A percentile compares a stretch with the other conserved stretches of the same genome.
phyloP scores from a whole-genome alignment of 1,284 basidiomycete species.

The Irpex sp. region DNA sequence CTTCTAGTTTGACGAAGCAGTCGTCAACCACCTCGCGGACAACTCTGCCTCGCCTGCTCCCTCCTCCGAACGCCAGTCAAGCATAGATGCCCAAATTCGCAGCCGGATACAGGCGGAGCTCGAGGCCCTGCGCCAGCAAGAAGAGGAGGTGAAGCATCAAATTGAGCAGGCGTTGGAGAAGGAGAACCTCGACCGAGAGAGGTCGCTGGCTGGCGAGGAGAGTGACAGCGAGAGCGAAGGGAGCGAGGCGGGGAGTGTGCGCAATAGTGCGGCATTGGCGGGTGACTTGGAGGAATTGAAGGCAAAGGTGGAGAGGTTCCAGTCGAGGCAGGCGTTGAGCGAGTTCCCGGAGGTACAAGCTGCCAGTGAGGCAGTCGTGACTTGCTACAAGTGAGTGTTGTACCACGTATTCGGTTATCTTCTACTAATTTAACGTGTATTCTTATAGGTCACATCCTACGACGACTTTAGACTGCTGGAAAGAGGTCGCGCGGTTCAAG shows the following conservation, averaged over 20 bases:
- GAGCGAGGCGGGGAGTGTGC: conserved; percentile 40
- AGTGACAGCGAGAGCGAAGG: conserved; percentile 26
- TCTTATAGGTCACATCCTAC: conserved; percentile 49
- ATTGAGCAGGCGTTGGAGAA: conserved; percentile 73
- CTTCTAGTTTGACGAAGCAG: conserved; percentile 67
- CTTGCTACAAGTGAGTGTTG: conserved; percentile 67
- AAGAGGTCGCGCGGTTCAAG: conserved; percentile 73
- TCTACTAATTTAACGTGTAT: not conserved
- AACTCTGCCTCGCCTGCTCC: conserved; percentile 52
- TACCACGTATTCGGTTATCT: not conserved
- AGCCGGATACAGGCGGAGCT: conserved; percentile 65
- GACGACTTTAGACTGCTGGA: conserved; percentile 74
- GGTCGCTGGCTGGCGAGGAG: conserved; percentile 42
- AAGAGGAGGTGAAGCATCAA: conserved; percentile 59
- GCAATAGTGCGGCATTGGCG: conserved; percentile 57
- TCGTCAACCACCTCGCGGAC: conserved; percentile 74
- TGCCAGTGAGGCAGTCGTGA: conserved; percentile 55
- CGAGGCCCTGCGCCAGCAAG: conserved; percentile 56
- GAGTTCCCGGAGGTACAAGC: conserved; percentile 57
- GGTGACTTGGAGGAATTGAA: conserved; percentile 73
- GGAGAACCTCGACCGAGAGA: conserved; percentile 76
- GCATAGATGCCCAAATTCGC: conserved; percentile 66
- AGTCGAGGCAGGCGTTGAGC: conserved; percentile 50
- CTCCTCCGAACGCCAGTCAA: conserved; percentile 63
- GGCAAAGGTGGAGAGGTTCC: conserved; percentile 71